Conservation (phyloP, 768 basidiomycete species). For the Tylopilus felleus region DNA sequence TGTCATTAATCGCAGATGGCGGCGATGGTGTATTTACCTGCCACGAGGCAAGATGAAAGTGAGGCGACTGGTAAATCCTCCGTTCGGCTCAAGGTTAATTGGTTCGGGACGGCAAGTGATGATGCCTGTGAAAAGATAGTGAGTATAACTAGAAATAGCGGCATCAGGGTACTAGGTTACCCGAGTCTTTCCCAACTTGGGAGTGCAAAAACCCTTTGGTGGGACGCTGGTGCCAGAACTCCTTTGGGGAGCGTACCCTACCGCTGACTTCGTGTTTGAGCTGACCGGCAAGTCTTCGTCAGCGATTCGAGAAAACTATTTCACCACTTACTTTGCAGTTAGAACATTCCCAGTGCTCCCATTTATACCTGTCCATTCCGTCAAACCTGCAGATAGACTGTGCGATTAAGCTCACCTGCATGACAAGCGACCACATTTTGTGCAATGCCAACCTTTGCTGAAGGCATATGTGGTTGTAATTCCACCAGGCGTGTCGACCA, state of each 20-base stretch:
- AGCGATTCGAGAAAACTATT: background rate
- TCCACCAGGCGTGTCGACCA: conserved; percentile 25
- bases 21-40: conserved; percentile 34
- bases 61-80: conserved; percentile 33
- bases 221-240: conserved; percentile 36
- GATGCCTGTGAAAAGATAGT: conserved; percentile 17
- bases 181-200: conserved; percentile 29
- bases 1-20: background rate
- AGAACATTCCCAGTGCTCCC: conserved; percentile 72
- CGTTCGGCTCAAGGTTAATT: conserved; percentile 18
- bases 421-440: conserved; percentile 65
- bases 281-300: conserved; percentile 9
- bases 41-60: conserved; percentile 49
- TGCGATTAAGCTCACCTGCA: conserved; percentile 49
- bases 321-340: conserved; percentile 48
- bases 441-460: conserved; percentile 69
- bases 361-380: conserved; percentile 50
- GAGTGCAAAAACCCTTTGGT: conserved; percentile 26
- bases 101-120: conserved; percentile 13
- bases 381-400: background rate
- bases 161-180: conserved; percentile 6
- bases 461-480: conserved; percentile 53
- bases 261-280: conserved; percentile 13
- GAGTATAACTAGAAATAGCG: background rate
- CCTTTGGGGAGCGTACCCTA: conserved; percentile 31